Percentiles rank a stretch among this genome's conserved stretches.
These are phyloP conservation scores for Epichloe glyceriae DNA, from an alignment of 2,329 filamentous ascomycete genomes.

Conservation along the genomic window DNA sequence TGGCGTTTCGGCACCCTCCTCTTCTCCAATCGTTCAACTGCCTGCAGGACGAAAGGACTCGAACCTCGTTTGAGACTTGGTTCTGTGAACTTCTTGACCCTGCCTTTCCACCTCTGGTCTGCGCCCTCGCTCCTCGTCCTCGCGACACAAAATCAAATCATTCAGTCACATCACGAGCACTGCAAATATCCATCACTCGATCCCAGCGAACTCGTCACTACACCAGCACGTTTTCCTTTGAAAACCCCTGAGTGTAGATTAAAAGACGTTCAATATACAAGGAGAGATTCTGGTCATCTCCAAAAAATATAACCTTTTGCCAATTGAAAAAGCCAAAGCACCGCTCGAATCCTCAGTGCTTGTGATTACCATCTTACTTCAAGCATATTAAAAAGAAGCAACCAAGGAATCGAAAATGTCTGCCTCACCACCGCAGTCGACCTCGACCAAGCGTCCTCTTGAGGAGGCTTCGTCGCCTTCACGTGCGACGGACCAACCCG, in stretches of 20 bases:
- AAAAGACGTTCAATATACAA: constrained; percentile 20
- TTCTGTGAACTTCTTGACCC: constrained; percentile 17
- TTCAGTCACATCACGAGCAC: constrained; percentile 24
- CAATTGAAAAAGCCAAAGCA: constrained; percentile 3
- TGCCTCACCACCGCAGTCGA: constrained; percentile 52
- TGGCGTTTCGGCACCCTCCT: constrained; percentile 4
- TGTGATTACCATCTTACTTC: constrained; percentile 8
- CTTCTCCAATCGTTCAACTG: constrained; percentile 13
- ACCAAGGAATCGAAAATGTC: constrained; percentile 46
- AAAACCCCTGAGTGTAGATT: constrained; percentile 66
- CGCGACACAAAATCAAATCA: constrained; percentile 18
- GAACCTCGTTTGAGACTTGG: constrained; percentile 3
- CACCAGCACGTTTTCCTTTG: constrained; percentile 93
- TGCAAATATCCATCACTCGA: constrained; percentile 27
- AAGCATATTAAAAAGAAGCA: constrained; percentile 16
- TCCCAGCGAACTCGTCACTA: constrained; percentile 35
- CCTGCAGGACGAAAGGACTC: constrained; percentile 1
- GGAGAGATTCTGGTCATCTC: constrained; percentile 17
- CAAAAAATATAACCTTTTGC: neutral
- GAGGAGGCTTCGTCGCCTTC: constrained; percentile 96
- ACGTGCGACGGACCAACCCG: constrained; percentile 80
- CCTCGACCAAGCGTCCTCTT: constrained; percentile 77
- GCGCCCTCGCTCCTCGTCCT: constrained; percentile 19
- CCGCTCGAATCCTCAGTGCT: constrained; percentile 1
- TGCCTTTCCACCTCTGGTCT: constrained; percentile 19